Percentiles rank a stretch among this genome's conserved stretches.
Conservation (phyloP, 2,329 filamentous ascomycete genomes). For the Ophiognomonia clavigignenti-juglandacearum region DNA sequence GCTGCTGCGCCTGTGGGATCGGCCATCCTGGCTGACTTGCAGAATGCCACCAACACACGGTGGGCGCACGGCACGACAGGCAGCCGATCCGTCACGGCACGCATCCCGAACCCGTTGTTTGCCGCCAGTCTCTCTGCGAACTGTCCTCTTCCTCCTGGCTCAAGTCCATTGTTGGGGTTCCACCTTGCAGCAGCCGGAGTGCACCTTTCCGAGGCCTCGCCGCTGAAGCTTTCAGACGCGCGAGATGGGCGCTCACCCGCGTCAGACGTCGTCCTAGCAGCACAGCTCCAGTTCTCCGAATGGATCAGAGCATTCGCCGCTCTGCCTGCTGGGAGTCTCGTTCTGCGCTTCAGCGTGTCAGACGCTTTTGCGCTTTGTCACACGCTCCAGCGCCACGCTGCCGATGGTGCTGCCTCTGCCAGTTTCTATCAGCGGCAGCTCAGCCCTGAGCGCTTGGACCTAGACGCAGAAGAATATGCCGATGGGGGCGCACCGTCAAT, state of each 20-base stretch:
- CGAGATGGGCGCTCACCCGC: not conserved
- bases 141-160: conserved; percentile 40
- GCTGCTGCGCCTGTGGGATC: conserved; percentile 5
- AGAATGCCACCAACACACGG: not conserved
- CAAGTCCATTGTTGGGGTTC: conserved; percentile 50
- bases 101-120: conserved; percentile 41
- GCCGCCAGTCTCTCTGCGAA: conserved; percentile 28
- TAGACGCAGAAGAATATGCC: conserved; percentile 39
- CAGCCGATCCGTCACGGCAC: not conserved
- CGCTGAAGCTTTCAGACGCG: conserved; percentile 25
- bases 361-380: conserved; percentile 50
- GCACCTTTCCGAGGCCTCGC: conserved; percentile 32
- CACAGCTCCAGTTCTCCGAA: conserved; percentile 38
- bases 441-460: conserved; percentile 31
- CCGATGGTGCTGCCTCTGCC: conserved; percentile 26
- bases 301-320: conserved; percentile 39
- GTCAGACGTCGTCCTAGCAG: conserved; percentile 24
- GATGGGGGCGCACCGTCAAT: conserved; percentile 28
- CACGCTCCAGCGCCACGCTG: conserved; percentile 38
- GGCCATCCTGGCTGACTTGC: not conserved
- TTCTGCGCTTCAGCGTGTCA: conserved; percentile 40
- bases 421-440: conserved; percentile 38
- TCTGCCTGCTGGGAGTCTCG: conserved; percentile 21
- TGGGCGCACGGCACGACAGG: conserved; percentile 8
- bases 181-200: conserved; percentile 48